phyloP scores from a whole-genome alignment of 108 stramenopile species.

The Cyclotella kingstonii region DNA sequence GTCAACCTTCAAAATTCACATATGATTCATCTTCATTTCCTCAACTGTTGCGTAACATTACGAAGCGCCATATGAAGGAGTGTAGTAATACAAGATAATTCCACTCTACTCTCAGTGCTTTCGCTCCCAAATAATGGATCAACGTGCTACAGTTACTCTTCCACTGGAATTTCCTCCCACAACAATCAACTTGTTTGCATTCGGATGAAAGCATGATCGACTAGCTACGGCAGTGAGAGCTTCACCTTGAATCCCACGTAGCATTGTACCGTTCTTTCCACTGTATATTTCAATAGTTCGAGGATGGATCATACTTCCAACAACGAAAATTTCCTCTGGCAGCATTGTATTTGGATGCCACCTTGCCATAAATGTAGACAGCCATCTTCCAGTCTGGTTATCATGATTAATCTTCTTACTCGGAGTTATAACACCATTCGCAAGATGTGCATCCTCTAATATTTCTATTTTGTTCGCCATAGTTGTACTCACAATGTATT shows the following conservation, averaged over 20 bases:
- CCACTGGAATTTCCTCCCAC: constrained; percentile 83
- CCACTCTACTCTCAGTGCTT: no score
- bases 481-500: constrained; percentile 60
- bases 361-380: constrained; percentile 73
- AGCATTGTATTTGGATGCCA: constrained; percentile 63
- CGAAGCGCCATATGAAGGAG: no score
- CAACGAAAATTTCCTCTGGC: constrained; percentile 61
- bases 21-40: no score
- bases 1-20: no score
- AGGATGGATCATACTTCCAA: constrained; percentile 77
- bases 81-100: no score
- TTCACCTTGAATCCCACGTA: constrained; percentile 63
- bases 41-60: no score
- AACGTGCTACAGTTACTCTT: constrained; percentile 65
- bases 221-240: constrained; percentile 72
- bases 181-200: constrained; percentile 50
- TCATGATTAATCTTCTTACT: constrained; percentile 64
- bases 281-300: constrained; percentile 70
- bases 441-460: constrained; percentile 54
- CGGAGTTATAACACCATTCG: constrained; percentile 35
- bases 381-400: constrained; percentile 82
- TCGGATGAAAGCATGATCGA: constrained; percentile 83
- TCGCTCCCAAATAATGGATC: no score
- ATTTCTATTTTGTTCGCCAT: constrained; percentile 64
- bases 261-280: constrained; percentile 32